Evolutionary conservation across 2,329 filamentous ascomycete species (phyloP), one percentile per base, ranked within the genome.

Genomic region (Keithomyces neogunnii): DNA sequence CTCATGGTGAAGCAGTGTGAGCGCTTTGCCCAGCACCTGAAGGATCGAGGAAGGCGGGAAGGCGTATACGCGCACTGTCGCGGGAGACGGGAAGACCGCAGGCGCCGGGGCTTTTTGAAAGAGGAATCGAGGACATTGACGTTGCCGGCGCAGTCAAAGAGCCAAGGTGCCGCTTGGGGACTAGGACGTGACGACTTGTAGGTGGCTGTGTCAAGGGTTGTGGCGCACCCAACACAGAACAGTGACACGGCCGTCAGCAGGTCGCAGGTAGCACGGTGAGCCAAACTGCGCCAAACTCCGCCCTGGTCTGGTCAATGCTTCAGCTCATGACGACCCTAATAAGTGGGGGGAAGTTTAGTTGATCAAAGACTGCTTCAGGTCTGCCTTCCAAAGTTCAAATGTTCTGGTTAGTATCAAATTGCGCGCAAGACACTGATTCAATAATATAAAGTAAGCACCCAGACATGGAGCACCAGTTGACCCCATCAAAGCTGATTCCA

Each of bases 1-100:
- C 91, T 96, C 93, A 99, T 97, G 66, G 50, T 64, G 65, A 47
- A 38, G 30, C 19, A 28, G 29, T 10, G 4, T 10, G 45, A 47
- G 45, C 39, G 19, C 28, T 36, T 8, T 35, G 44, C 13, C 47
- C 47, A 29, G 33, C 31, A 36, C 19, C 29, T 3, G 39, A n/a
- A 38, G n/a, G 8, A 31, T 29, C 7, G 4, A 13, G 33, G 4
- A n/a, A n/a, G 31, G 7, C 26, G 38, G 43, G 8, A 31, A 51
- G 26, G 30, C 29, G 39, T 32, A 40, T 48, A 46, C 53, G 49
- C 49, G 35, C 35, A 19, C 38, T 49, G 44, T 29, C 46, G 48
- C 30, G 33, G n/a, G 32, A 11, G 19, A 33, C 29, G 31, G 44
- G 28, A 51, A 32, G 30, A 35, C 40, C 35, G 28, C 47, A 43